A percentile compares a stretch with the other conserved stretches of the same genome.
Conservation (phyloP, 192 early-diverging fungal species). For the Backusella liffmaniae region DNA sequence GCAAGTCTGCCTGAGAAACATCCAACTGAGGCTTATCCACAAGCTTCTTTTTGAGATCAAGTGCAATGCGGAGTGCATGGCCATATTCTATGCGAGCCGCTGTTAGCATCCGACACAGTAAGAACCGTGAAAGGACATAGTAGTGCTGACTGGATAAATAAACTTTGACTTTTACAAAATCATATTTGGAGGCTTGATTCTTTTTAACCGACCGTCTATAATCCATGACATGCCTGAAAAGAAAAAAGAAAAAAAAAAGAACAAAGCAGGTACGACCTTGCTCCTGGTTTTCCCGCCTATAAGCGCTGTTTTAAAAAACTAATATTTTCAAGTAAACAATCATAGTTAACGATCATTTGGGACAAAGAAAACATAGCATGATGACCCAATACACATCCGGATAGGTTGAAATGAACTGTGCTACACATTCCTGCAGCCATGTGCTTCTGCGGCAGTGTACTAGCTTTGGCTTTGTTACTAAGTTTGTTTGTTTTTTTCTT, state of each 20-base stretch:
- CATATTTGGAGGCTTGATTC: constrained; percentile 26
- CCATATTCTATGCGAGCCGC: constrained; percentile 21
- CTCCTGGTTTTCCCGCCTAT: not conserved
- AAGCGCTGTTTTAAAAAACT: too few species aligned
- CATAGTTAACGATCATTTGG: too few species aligned
- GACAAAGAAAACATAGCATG: too few species aligned
- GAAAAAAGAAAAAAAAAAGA: not conserved
- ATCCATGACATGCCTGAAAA: not conserved
- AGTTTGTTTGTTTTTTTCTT: too few species aligned
- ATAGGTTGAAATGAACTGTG: too few species aligned
- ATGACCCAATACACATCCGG: too few species aligned
- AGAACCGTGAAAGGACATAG: constrained; percentile 30
- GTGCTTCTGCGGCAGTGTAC: too few species aligned
- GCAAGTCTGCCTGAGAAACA: constrained; percentile 15
- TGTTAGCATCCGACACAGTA: constrained; percentile 28
- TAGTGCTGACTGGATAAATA: constrained; percentile 27
- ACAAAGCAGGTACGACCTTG: not conserved
- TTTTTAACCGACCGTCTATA: constrained; percentile 15
- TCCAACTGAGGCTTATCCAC: constrained; percentile 18
- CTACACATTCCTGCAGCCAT: too few species aligned
- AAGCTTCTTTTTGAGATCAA: constrained; percentile 29
- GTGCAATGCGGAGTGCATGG: constrained; percentile 30
- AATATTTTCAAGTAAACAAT: too few species aligned
- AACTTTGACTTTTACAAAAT: constrained; percentile 31
- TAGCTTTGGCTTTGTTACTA: too few species aligned